Evolutionary conservation across 1,284 basidiomycete genomes (phyloP).

Genomic region (Trichosporon faecale): DNA sequence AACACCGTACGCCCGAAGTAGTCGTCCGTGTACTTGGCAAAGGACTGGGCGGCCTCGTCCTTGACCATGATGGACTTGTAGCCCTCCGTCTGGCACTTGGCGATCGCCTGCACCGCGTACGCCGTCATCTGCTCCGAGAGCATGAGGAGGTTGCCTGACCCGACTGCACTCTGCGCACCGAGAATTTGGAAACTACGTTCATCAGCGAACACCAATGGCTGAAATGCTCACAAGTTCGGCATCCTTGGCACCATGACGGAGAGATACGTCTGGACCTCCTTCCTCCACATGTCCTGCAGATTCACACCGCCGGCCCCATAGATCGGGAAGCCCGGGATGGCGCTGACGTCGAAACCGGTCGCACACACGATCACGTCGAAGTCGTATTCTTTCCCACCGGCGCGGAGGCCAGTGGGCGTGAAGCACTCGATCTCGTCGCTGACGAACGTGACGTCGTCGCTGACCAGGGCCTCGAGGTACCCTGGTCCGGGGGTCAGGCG

Average conservation of each 20-base stretch:
- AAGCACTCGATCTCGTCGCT: slow-evolving; percentile 27
- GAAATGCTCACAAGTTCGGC: slow-evolving; percentile 35
- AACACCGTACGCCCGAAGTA: slow-evolving; percentile 35
- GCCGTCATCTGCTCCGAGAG: slow-evolving; percentile 25
- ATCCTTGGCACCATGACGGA: slow-evolving; percentile 34
- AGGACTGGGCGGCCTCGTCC: slow-evolving; percentile 33
- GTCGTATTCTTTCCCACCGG: slow-evolving; percentile 27
- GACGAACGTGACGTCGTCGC: slow-evolving; percentile 35
- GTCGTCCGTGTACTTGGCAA: slow-evolving; percentile 34
- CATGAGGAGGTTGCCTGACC: slow-evolving; percentile 21
- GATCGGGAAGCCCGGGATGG: slow-evolving; percentile 36
- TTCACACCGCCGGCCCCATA: slow-evolving; percentile 29
- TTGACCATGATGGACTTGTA: slow-evolving; percentile 31
- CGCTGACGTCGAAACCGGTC: slow-evolving; percentile 40
- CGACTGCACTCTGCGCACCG: slow-evolving; percentile 16
- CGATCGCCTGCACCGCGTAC: slow-evolving; percentile 22
- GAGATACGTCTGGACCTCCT: slow-evolving; percentile 34
- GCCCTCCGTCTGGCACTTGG: slow-evolving; percentile 20
- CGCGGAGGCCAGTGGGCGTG: slow-evolving; percentile 31
- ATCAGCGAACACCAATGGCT: neutral
- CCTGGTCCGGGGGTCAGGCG: slow-evolving; percentile 45
- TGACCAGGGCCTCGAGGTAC: slow-evolving; percentile 42
- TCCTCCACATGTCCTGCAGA: slow-evolving; percentile 40
- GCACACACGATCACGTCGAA: slow-evolving; percentile 39
- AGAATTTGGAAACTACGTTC: slow-evolving; percentile 18